Evolutionary conservation across 345 rosid species (phyloP), one percentile per base, ranked within the genome.

Genomic region (Boechera divaricarpa): DNA sequence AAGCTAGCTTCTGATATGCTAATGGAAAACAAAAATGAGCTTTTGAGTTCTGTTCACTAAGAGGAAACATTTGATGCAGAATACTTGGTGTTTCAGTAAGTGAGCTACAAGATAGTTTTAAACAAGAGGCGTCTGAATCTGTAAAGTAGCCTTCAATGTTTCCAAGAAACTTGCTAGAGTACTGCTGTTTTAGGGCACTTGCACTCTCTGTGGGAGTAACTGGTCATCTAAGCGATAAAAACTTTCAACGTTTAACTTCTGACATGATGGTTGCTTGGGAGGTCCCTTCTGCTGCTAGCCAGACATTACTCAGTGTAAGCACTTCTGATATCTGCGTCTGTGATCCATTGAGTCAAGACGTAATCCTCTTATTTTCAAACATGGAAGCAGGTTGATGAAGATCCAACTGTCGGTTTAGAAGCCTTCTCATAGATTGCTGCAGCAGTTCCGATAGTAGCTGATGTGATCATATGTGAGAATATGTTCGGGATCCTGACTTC

Each of bases 231-330:
- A 84, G 83, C 36, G 92, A 91, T 70, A 91, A 83, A 77, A 86
- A 77, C 77, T 92, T 92, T 72, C 89, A 94, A 5, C 90, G 92
- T 62, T 83, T 92, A 66, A 91, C 90, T 5, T 95, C 74, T 80
- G 94, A 92, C 69, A 89, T 92, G 97, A 95, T 95, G 99, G 82
- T 95, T 67, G 96, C 98, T 69, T 95, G 98, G 99, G 98, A 89
- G 70, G 75, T 83, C 61, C 99, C 98, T 21, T 82, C 87, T 2
- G 87, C 90, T 68, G 15, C 90, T 62, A 88, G 88, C 79, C 84
- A 85, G 76, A 69, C 89, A 76, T 56, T 75, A 45, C 72, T 73
- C 70, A 81, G 82, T 84, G 98, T 92, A 82, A 82, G 86, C 66
- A 48, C 44, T 36, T 39, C 39, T 54, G 63, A 58, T 69, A 59